phyloP scores from a whole-genome alignment of 78 protist genomes.

The Dictyostelium intermedium region DNA sequence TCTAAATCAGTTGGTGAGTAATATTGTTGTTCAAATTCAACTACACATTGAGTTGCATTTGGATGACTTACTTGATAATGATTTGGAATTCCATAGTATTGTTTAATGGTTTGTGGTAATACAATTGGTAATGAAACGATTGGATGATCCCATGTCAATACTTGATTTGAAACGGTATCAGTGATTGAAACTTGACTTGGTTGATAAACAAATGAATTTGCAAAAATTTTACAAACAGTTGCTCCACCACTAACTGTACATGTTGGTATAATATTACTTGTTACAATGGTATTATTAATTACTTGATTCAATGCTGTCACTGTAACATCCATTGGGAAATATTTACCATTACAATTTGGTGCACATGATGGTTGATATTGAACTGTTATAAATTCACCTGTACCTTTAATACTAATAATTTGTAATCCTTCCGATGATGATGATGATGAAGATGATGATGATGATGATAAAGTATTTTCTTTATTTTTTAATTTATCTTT shows the following conservation, averaged over 20 bases:
- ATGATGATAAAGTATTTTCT: neutral
- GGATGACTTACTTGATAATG: constrained; percentile 44
- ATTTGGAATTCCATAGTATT: constrained; percentile 47
- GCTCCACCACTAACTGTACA: neutral
- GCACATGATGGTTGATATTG: constrained; percentile 26
- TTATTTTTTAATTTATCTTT: neutral
- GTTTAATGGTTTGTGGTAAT: constrained; percentile 46
- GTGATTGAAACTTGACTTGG: neutral
- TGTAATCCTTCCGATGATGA: neutral
- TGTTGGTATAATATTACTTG: neutral
- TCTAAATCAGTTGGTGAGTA: constrained; percentile 32
- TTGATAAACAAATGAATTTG: neutral
- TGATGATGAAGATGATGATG: neutral
- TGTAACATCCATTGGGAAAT: constrained; percentile 31
- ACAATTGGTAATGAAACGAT: constrained; percentile 55
- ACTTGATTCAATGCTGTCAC: neutral
- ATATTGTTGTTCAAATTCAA: constrained; percentile 76
- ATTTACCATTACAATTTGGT: constrained; percentile 39
- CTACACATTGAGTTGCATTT: constrained; percentile 71
- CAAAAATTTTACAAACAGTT: neutral
- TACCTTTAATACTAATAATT: constrained; percentile 25
- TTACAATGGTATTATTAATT: neutral
- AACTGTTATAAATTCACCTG: constrained; percentile 10
- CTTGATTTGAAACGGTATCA: neutral
- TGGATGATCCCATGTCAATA: neutral